Base-by-base conservation (phyloP, 2,329 filamentous ascomycete species). In the Xylaria sp. region DNA sequence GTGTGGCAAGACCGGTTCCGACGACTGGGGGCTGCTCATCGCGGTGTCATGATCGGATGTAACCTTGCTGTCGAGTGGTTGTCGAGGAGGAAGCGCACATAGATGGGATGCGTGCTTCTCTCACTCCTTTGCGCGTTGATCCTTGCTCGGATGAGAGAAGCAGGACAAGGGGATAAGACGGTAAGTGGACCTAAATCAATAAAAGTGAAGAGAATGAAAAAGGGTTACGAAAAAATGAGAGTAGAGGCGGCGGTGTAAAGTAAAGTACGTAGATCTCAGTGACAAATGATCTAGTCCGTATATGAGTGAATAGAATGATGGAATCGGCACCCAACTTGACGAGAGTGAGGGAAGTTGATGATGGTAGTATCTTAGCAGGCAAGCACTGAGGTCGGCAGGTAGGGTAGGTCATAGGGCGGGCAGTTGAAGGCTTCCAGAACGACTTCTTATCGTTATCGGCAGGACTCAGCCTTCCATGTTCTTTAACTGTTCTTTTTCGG, bases 1-100 rank as follows among this genome's bases (percentile, higher is more conserved):
- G 35, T 66, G 58, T 49, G 54, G 64, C 46, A 48, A 51, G 58
- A 60, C 62, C 57, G 65, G 58, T 62, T 60, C 64, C 56, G 48
- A 59, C 62, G 63, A 62, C 64, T 70, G 69, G 56, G 59, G 64
- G 61, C 64, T 55, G 57, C 66, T 70, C 69, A 71, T 71, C 66
- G 68, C 63, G 67, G 68, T 63, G 66, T 69, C 69, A 71, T 71
- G 66, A 59, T 67, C 61, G 64, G 63, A 65, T 44, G 63, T 52
- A 11, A 60, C 59, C 54, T 67, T 54, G 59, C 57, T 56, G 59
- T 58, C 54, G 57, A 57, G 52, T 55, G 55, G 63, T 50, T 65
- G 66, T 63, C 69, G 65, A 61, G 65, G 66, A 67, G 67, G 67
- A 70, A 69, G 66, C 69, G 70, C 70, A 57, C 69, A 70, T 59